Base-by-base conservation (phyloP, 2,329 filamentous ascomycete genomes). In the Aspergillus floridensis region DNA sequence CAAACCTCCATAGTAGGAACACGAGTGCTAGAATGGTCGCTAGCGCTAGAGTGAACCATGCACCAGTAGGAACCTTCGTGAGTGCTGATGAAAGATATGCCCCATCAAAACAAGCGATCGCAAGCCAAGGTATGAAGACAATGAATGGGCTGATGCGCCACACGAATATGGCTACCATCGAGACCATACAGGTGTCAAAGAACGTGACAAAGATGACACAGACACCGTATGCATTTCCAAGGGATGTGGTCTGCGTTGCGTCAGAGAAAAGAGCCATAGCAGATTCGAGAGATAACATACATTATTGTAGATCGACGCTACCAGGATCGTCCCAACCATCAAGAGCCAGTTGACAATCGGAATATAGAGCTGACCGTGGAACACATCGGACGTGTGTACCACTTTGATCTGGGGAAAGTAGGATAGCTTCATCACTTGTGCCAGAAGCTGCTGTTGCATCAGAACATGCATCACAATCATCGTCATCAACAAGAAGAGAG, bases 161-260 rank as follows among this genome's bases (percentile, higher is more conserved):
- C 44, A 91, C 87, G 41, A 92, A 80, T 2, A 92, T 80, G 0
- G 89, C 87, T 1, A 89, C 87, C 1, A 93, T 77, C 0, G 88
- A 83, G 1, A 91, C 87, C 82, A 93, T 86, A 72, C 84, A 88
- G 0, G 89, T 92, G 57, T 88, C 88, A 68, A 93, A 86, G 70
- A 92, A 91, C 0, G 89, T 91, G 48, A 92, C 90, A 52, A 90
- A 84, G 66, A 92, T 91, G 70, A 93, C 90, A 65, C 90, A 93
- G 7, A 91, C 87, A 44, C 90, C 89, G 66, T 92, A 92, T 0
- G 89, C 89, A 66, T 91, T 86, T 24, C 89, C 89, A 0, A 92
- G 81, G 57, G 81, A 81, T 0, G 86, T 89, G 0, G 88, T 89
- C 81, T 85, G 59, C 14, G 31, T 11, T 46, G 26, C 2, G 44